phyloP scores from a whole-genome alignment of 176 grass and related monocot species.

The Avena insularis region DNA sequence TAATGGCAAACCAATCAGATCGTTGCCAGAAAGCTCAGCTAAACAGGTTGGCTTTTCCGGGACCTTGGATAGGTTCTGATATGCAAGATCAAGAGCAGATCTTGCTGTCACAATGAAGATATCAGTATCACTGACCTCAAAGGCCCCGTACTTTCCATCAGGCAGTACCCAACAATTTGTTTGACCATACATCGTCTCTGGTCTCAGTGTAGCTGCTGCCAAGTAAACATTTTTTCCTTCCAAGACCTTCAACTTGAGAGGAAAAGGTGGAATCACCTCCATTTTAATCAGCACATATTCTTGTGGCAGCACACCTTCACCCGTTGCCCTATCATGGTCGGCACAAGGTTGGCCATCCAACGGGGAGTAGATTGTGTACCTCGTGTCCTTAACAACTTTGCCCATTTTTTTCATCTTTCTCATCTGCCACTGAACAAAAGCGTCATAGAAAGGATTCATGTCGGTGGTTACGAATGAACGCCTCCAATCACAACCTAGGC shows the following conservation, averaged over 20 bases:
- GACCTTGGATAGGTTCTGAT: conserved; percentile 65
- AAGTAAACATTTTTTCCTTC: conserved; percentile 77
- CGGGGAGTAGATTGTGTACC: conserved; percentile 78
- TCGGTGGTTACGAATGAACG: conserved; percentile 78
- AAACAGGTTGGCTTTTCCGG: conserved; percentile 72
- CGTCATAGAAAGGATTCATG: conserved; percentile 79
- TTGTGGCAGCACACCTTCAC: conserved; percentile 71
- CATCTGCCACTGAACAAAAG: conserved; percentile 88
- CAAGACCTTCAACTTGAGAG: conserved; percentile 63
- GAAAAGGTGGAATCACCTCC: conserved; percentile 73
- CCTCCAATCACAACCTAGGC: conserved; percentile 77
- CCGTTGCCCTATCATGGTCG: conserved; percentile 70
- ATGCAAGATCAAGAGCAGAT: conserved; percentile 76
- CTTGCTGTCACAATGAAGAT: conserved; percentile 76
- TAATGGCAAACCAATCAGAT: conserved; percentile 80
- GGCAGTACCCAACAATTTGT: conserved; percentile 83
- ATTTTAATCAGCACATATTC: conserved; percentile 89
- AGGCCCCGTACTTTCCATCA: conserved; percentile 71
- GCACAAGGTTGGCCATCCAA: conserved; percentile 85
- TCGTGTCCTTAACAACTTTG: conserved; percentile 73
- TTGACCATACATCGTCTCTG: conserved; percentile 85
- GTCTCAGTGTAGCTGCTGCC: conserved; percentile 78
- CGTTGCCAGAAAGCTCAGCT: conserved; percentile 56
- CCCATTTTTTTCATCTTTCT: conserved; percentile 69
- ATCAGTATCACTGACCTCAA: conserved; percentile 80